Base-by-base conservation (phyloP, 768 basidiomycete species). In the Termitomyces sp. region DNA sequence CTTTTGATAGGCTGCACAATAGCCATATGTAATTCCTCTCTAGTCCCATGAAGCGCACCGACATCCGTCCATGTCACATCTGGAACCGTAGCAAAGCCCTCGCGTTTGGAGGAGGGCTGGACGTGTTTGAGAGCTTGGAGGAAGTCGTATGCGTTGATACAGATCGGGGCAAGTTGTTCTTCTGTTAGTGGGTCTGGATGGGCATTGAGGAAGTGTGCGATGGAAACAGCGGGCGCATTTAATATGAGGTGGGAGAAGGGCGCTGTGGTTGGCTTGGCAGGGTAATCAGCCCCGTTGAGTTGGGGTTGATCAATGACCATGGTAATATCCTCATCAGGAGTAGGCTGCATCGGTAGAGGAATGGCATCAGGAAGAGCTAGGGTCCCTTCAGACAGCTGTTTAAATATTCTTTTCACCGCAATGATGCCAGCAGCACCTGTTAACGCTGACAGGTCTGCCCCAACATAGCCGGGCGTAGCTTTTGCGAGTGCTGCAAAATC, bases 11-110 rank as follows among this genome's bases (percentile, higher is more conserved):
- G 96, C 68, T 97, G 92, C 3, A 99, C 96, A 66, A 99, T 93
- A 14, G 94, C 92, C 95, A 98, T 97, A 67, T 96, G 94, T 45
- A 99, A 80, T 72, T 97, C 96, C 61, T 96, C 92, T 15, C 97
- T 80, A 3, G 87, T 91, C 1, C 75, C 81, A 62, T 91, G 87
- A n/a, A 98, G 79, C 2, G 96, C 97, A 25, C 97, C 97, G 51
- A 99, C 83, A 70, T 98, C 95, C 1, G 88, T 79, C 96, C 97
- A 99, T 0, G 91, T 90, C 1, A 98, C 92, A 67, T 96, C 93
- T 0, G 97, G 97, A 4, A 98, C 90, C 0, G 97, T 98, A 5
- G 97, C 90, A 67, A 99, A 99, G 4, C 97, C 97, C 79, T 99
- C 97, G 47, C 97, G 90, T 71, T 95, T 95, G 6, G 96, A 93